Evolutionary conservation across 2,329 filamentous ascomycete species (phyloP).

Genomic region (Massarina eburnea): DNA sequence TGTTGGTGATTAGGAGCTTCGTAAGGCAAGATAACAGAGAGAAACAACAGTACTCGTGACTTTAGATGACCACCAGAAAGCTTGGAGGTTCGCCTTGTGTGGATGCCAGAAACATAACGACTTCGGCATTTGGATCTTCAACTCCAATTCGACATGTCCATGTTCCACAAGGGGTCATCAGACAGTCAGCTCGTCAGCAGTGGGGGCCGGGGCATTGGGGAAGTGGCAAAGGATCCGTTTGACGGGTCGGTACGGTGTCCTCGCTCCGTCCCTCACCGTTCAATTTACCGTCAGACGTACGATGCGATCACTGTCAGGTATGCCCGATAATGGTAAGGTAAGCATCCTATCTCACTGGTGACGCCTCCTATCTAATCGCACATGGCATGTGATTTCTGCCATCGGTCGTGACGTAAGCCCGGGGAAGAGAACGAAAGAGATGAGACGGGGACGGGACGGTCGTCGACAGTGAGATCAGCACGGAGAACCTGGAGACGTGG

Average conservation of each 20-base stretch:
- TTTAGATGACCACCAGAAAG: conserved; percentile 5
- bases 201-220: conserved; percentile 9
- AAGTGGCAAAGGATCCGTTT: conserved; percentile 15
- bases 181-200: conserved; percentile 15
- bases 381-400: conserved; percentile 7
- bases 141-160: not conserved
- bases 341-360: conserved; percentile 14
- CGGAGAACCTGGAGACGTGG: conserved; percentile 17
- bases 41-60: conserved; percentile 10
- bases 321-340: no score
- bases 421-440: conserved; percentile 1
- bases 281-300: not conserved
- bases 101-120: conserved; percentile 6
- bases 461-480: conserved; percentile 7
- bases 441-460: conserved; percentile 1
- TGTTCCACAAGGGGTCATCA: conserved; percentile 13
- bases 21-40: conserved; percentile 2
- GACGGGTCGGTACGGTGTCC: conserved; percentile 14
- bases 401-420: conserved; percentile 2
- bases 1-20: conserved; percentile 2
- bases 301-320: not conserved
- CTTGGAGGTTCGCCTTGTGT: conserved; percentile 4
- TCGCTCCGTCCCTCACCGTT: conserved; percentile 20
- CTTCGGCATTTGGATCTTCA: conserved; percentile 1
- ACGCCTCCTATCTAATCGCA: conserved; percentile 3